phyloP scores from a whole-genome alignment of 306 rosid species.

The Citrullus colocynthis region DNA sequence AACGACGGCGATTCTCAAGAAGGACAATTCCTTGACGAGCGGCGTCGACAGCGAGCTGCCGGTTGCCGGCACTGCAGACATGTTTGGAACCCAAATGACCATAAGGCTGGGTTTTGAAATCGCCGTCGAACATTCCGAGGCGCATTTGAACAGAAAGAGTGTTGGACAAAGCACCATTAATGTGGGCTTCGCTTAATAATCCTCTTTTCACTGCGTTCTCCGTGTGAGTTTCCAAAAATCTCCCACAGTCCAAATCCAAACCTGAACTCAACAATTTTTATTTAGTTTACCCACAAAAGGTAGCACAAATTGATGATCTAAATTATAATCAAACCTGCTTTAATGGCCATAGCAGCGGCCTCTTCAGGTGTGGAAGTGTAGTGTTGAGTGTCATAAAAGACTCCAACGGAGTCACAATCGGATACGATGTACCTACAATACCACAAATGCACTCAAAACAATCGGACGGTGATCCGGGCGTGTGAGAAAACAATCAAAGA shows the following conservation, averaged over 20 bases:
- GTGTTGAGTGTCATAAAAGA: constrained; percentile 48
- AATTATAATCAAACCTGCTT: constrained; percentile 35
- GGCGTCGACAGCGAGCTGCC: constrained; percentile 57
- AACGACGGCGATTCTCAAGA: constrained; percentile 44
- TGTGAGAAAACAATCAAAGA: neutral
- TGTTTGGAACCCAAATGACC: constrained; percentile 55
- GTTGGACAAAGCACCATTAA: constrained; percentile 45
- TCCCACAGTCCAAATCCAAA: constrained; percentile 79
- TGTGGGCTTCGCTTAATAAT: constrained; percentile 35
- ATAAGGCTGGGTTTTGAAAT: constrained; percentile 34
- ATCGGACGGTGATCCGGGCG: neutral
- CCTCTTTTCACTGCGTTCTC: constrained; percentile 55
- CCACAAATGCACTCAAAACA: neutral
- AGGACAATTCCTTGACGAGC: constrained; percentile 78
- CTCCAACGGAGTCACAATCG: constrained; percentile 81
- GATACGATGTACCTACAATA: constrained; percentile 65
- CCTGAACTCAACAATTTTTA: constrained; percentile 18
- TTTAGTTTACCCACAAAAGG: too few relatives aligned
- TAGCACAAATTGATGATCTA: neutral
- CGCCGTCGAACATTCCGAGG: constrained; percentile 79
- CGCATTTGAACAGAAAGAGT: constrained; percentile 75
- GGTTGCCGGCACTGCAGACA: constrained; percentile 59
- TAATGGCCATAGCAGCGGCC: constrained; percentile 81
- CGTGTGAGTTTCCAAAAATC: constrained; percentile 50
- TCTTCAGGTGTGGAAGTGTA: constrained; percentile 69